Evolutionary conservation across 352 stramenopile genomes (phyloP).

Genomic region (Phytophthora citricola): DNA sequence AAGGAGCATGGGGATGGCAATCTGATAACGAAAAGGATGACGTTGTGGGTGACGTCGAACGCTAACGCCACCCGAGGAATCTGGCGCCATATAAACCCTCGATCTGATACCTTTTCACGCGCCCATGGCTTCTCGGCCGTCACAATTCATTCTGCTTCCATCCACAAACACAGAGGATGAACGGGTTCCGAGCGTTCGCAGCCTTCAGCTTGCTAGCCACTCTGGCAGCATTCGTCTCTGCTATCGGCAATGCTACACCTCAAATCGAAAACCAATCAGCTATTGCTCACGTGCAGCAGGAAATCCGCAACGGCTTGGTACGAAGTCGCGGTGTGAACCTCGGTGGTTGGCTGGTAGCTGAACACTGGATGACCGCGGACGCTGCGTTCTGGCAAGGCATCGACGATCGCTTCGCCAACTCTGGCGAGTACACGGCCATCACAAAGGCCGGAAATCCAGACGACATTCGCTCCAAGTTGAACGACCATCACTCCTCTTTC

Average conservation of each 20-base stretch:
- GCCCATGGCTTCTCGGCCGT: too few species aligned
- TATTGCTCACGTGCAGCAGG: constrained; percentile 33
- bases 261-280: not conserved
- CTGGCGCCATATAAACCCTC: too few species aligned
- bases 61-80: too few species aligned
- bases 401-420: constrained; percentile 36
- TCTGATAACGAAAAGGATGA: too few species aligned
- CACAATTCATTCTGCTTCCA: too few species aligned
- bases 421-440: constrained; percentile 78
- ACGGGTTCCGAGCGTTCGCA: too few species aligned
- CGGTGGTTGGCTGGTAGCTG: constrained; percentile 81
- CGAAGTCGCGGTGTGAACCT: constrained; percentile 78
- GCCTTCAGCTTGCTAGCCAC: not conserved
- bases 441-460: constrained; percentile 45
- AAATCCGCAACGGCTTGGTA: constrained; percentile 45
- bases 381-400: constrained; percentile 67
- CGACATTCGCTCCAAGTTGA: constrained; percentile 46
- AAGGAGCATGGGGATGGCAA: too few species aligned
- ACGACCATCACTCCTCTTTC: constrained; percentile 62
- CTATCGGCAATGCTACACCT: constrained; percentile 12
- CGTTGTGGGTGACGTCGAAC: too few species aligned
- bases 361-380: constrained; percentile 81
- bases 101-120: too few species aligned
- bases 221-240: constrained; percentile 1
- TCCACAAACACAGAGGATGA: too few species aligned